Evolutionary conservation across 2,329 filamentous ascomycete genomes (phyloP).

Genomic region (Zelopaecilomyces penicillatus): DNA sequence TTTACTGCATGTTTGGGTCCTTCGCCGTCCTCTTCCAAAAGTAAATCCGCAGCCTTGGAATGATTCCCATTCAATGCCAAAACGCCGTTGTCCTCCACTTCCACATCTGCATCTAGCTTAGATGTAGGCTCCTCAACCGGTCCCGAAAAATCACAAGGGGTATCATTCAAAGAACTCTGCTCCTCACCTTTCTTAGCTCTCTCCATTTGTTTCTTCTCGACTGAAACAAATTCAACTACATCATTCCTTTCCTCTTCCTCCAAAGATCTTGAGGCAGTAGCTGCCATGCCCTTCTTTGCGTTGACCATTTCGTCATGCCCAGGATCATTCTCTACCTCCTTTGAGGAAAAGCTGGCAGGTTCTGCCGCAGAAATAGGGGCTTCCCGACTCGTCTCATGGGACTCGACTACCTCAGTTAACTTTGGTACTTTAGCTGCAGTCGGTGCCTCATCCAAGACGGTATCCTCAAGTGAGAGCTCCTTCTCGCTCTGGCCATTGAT

Average conservation of each 20-base stretch:
- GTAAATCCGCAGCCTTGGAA: too few species aligned
- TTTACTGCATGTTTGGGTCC: too few species aligned
- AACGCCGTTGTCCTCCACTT: conserved; percentile 17
- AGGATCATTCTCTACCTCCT: too few species aligned
- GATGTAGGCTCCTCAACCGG: conserved; percentile 19
- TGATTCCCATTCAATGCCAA: conserved; percentile 15
- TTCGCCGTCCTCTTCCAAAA: too few species aligned
- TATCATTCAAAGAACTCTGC: conserved; percentile 28
- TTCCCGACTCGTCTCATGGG: too few species aligned
- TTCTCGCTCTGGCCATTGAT: not conserved
- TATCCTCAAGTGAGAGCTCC: not conserved
- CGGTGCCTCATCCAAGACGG: too few species aligned
- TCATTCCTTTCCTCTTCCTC: conserved; percentile 32
- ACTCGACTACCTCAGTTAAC: too few species aligned
- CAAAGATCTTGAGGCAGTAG: not conserved
- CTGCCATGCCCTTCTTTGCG: too few species aligned
- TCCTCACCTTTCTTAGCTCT: conserved; percentile 37
- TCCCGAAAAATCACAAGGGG: conserved; percentile 27
- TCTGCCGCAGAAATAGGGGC: too few species aligned
- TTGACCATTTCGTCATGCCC: too few species aligned
- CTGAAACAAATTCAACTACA: conserved; percentile 28
- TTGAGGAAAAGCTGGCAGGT: too few species aligned
- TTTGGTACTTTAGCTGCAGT: too few species aligned
- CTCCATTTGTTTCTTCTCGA: conserved; percentile 23
- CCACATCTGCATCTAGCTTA: conserved; percentile 14